A percentile compares a stretch with the other conserved stretches of the same genome.
Evolutionary conservation across 2,329 filamentous ascomycete genomes (phyloP).

Genomic region (Pestalotiopsis sp.): DNA sequence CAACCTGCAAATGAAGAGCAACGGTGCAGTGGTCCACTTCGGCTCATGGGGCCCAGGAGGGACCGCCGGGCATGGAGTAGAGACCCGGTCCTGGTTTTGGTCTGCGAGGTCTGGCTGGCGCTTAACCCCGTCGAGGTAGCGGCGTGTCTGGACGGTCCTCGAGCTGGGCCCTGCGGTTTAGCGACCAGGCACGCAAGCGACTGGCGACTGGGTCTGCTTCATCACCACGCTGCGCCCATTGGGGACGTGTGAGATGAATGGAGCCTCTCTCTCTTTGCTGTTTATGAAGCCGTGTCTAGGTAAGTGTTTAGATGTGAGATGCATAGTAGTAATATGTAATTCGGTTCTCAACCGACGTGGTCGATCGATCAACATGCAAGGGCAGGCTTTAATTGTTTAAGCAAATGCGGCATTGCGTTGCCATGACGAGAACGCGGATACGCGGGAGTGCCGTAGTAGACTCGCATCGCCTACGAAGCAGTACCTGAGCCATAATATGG

Average conservation of each 20-base stretch:
- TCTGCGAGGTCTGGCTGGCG: background rate
- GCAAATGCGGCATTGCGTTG: background rate
- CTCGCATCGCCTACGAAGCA: background rate
- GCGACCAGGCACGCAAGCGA: background rate
- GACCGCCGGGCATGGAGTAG: background rate
- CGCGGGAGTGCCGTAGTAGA: background rate
- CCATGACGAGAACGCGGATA: background rate
- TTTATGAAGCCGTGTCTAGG: background rate
- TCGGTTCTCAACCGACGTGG: background rate
- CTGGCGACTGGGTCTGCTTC: background rate
- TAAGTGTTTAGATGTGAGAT: background rate
- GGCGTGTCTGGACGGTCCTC: background rate
- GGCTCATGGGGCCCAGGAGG: background rate
- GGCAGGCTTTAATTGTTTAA: background rate
- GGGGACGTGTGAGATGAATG: background rate
- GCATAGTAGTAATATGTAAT: background rate
- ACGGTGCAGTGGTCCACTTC: slow-evolving; percentile 4
- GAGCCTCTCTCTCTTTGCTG: background rate
- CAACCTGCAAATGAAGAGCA: slow-evolving; percentile 13
- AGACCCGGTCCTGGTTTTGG: background rate
- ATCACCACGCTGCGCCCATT: background rate
- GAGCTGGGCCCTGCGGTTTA: background rate
- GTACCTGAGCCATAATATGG: too few relatives aligned
- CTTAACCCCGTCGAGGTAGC: background rate
- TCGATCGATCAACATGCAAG: background rate